Base-by-base conservation (phyloP, 2,329 filamentous ascomycete genomes). In the Paecilomyces variotii region DNA sequence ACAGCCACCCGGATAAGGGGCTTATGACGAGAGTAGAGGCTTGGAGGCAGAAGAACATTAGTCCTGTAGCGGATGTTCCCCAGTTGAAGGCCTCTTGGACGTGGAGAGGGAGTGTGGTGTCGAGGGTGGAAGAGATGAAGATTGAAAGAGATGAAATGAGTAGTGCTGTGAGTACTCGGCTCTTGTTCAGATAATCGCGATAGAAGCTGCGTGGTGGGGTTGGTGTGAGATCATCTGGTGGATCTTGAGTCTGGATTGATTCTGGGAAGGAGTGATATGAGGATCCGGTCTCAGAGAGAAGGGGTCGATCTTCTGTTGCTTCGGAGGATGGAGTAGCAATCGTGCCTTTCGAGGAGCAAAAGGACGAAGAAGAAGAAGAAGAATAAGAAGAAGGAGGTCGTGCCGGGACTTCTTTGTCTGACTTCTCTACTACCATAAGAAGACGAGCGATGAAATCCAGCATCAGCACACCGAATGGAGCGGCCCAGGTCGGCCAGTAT, bases 81-180 rank as follows among this genome's bases (percentile, higher is more conserved):
- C 67, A 71, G 2, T 58, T 57, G 57, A 70, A 70, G 1, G 34
- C 53, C 11, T 61, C 45, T 14, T 62, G 30, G 0, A 68, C 56
- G 24, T 70, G 65, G 0, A 67, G 49, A 11, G 68, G 64, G 6
- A 70, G 57, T 1, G 67, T 70, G 0, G 68, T 62, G 53, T 65
- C 54, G 54, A 66, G 65, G 27, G 63, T 63, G 4, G 64, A 59
- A 11, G 58, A 26, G 3, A 68, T 30, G 5, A 56, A 27, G 4
- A 59, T 59, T n/a, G 58, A 62, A 1, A 57, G 25, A 11, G 62
- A 27, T 3, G 57, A 51, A 3, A 59, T 56, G 0, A 61, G 11
- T 7, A 67, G 24, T 3, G 54, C 59, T 2, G 56, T 59, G 3
- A 66, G 7, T 4, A 67, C 60, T 0, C 64, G 57, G 1, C 39